Evolutionary conservation across 768 basidiomycete genomes (phyloP).

Genomic region (Podaxis sp.): DNA sequence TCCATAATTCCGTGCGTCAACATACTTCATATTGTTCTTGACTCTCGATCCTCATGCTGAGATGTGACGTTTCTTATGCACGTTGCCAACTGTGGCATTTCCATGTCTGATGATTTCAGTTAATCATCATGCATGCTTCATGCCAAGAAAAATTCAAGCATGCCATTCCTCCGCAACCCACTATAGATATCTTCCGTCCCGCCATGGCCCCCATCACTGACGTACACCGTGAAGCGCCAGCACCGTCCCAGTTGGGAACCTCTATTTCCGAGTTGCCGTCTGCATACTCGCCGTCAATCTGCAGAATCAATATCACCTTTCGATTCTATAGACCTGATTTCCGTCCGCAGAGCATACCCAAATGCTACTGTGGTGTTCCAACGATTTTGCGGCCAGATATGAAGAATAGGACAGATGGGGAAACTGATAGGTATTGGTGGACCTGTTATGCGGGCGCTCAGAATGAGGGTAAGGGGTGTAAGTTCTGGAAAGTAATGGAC

Average conservation of each 20-base stretch:
- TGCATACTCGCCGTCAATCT: constrained; percentile 41
- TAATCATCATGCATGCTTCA: constrained; percentile 84
- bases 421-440: constrained; percentile 72
- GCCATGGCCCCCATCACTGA: constrained; percentile 13
- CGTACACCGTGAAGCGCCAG: constrained; percentile 29
- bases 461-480: constrained; percentile 80
- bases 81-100: background rate
- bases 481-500: constrained; percentile 72
- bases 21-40: background rate
- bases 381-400: constrained; percentile 73
- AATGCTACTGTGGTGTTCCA: constrained; percentile 70
- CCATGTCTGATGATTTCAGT: constrained; percentile 30
- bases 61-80: background rate
- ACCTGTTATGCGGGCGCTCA: constrained; percentile 76
- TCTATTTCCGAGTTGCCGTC: background rate
- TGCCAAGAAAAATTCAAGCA: constrained; percentile 84
- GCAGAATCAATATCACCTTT: constrained; percentile 83
- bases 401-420: constrained; percentile 60
- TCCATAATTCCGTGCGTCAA: constrained; percentile 69
- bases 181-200: constrained; percentile 71
- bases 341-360: constrained; percentile 56
- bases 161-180: constrained; percentile 64
- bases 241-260: background rate
- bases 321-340: constrained; percentile 86
- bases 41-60: background rate